These are phyloP conservation scores for Venturia asperata DNA, from an alignment of 2,329 filamentous ascomycete genomes.

Conservation along the genomic window DNA sequence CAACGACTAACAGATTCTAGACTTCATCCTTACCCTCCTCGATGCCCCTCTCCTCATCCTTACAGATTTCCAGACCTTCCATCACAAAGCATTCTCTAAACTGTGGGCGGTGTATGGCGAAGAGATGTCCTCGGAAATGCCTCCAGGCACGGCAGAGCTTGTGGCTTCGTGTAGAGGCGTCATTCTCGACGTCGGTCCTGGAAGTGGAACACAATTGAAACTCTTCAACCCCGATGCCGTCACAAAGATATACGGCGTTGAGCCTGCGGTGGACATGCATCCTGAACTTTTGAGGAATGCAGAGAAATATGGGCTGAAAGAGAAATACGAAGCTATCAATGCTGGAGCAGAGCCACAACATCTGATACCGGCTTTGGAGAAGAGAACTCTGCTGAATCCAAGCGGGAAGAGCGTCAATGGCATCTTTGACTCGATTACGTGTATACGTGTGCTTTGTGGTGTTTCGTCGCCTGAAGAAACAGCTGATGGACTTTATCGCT, in stretches of 20 bases:
- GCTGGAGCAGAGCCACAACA: conserved; percentile 42
- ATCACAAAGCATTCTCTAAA: conserved; percentile 18
- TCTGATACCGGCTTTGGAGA: conserved; percentile 39
- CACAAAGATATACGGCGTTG: conserved; percentile 46
- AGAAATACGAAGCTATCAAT: conserved; percentile 44
- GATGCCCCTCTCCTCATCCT: conserved; percentile 14
- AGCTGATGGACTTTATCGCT: conserved; percentile 40
- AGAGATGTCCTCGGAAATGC: conserved; percentile 33
- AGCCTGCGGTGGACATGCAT: conserved; percentile 46
- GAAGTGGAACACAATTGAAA: conserved; percentile 45
- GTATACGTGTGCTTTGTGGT: conserved; percentile 49
- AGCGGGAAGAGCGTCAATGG: conserved; percentile 27
- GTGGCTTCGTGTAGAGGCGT: conserved; percentile 28
- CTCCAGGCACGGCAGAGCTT: conserved; percentile 28
- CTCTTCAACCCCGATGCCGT: conserved; percentile 37
- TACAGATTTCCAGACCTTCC: conserved; percentile 15
- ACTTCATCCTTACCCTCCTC: conserved; percentile 12
- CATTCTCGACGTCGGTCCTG: conserved; percentile 41
- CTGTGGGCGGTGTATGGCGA: conserved; percentile 23
- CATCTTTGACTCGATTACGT: conserved; percentile 50
- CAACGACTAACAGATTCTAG: neutral
- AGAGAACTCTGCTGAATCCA: conserved; percentile 34
- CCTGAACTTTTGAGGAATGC: conserved; percentile 37
- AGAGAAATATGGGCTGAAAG: conserved; percentile 35
- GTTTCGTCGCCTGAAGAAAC: conserved; percentile 44